Conservation (phyloP, 1,284 basidiomycete genomes). For the Apiotrichum gamsii region DNA sequence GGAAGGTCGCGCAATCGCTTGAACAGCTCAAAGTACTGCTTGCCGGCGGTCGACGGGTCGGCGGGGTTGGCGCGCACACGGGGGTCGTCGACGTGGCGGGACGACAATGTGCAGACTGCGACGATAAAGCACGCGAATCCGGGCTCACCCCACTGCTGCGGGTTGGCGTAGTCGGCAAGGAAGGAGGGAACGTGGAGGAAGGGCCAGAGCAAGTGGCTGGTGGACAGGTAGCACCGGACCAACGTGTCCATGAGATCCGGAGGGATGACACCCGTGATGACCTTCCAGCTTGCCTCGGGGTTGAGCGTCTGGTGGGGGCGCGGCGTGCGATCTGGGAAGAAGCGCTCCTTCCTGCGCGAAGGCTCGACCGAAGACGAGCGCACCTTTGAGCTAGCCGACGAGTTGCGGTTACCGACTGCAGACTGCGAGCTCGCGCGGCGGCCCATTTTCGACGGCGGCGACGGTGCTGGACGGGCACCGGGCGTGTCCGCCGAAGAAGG, state of each 20-base stretch:
- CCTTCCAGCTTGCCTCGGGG: conserved; percentile 59
- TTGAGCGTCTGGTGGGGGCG: conserved; percentile 64
- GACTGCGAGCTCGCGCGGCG: conserved; percentile 19
- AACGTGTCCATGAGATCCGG: conserved; percentile 80
- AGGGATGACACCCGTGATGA: conserved; percentile 73
- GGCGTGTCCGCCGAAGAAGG: conserved; percentile 13
- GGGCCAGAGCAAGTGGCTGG: conserved; percentile 82
- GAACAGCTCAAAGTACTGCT: conserved; percentile 81
- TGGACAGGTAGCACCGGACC: conserved; percentile 59
- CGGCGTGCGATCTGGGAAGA: conserved; percentile 61
- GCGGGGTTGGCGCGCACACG: conserved; percentile 70
- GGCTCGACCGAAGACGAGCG: conserved; percentile 19
- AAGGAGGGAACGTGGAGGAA: conserved; percentile 86
- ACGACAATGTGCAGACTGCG: conserved; percentile 77
- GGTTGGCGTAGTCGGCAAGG: conserved; percentile 79
- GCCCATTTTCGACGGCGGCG: conserved; percentile 1
- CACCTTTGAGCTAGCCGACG: conserved; percentile 9
- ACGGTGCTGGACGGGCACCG: conserved; percentile 2
- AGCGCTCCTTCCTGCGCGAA: conserved; percentile 30
- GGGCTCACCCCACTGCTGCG: conserved; percentile 84
- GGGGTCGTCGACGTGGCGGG: conserved; percentile 80
- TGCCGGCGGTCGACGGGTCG: conserved; percentile 77
- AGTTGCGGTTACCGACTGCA: conserved; percentile 5
- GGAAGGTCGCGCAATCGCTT: conserved; percentile 73
- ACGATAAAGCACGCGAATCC: conserved; percentile 87